Conservation (phyloP, 768 basidiomycete genomes). For the Infundibulicybe gibba region DNA sequence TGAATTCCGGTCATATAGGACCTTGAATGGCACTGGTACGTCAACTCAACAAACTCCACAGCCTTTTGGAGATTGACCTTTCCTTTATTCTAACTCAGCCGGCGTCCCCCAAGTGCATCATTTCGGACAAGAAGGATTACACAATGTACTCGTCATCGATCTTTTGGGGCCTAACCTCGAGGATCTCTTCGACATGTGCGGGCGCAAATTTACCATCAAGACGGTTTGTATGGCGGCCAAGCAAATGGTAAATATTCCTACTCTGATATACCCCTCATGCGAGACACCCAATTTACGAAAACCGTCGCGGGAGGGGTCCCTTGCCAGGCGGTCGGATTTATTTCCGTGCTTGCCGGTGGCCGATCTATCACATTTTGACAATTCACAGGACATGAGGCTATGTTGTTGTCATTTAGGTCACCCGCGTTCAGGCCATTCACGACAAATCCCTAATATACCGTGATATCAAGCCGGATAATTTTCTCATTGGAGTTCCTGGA, state of each 20-base stretch:
- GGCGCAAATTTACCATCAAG: conserved; percentile 96
- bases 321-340: neutral
- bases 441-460: conserved; percentile 98
- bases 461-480: conserved; percentile 99
- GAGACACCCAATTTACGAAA: too few relatives aligned
- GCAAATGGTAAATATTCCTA: conserved; percentile 78
- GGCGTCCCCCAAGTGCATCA: conserved; percentile 98
- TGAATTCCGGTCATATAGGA: conserved; percentile 97
- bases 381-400: conserved; percentile 3
- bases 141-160: conserved; percentile 94
- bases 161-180: conserved; percentile 96
- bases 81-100: conserved; percentile 41
- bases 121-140: conserved; percentile 97
- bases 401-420: conserved; percentile 52
- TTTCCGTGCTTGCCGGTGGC: conserved; percentile 2
- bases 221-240: conserved; percentile 99
- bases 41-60: conserved; percentile 14
- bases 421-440: conserved; percentile 95
- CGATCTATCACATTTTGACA: neutral
- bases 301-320: neutral
- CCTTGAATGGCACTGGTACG: conserved; percentile 85
- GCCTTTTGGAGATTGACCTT: conserved; percentile 10
- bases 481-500: conserved; percentile 90
- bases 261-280: neutral
- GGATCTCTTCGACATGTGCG: conserved; percentile 98